Conservation (phyloP, 78 protist species). For the Corallochytrium limacisporum region DNA sequence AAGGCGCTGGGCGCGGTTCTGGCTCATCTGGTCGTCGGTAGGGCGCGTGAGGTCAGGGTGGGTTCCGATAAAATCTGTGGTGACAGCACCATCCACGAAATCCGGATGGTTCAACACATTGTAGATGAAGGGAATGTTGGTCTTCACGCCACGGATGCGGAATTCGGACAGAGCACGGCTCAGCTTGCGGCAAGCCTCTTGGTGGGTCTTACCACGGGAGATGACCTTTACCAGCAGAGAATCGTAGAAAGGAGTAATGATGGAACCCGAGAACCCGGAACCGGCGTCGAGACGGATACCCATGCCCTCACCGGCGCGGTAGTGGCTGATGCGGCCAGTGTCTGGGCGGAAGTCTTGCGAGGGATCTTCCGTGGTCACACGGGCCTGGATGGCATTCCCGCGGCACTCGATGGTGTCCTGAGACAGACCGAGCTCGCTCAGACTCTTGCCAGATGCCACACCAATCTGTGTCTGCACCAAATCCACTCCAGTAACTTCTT, state of each 20-base stretch:
- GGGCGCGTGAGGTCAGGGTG: conserved; percentile 30
- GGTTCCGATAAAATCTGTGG: conserved; percentile 51
- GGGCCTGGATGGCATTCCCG: conserved; percentile 64
- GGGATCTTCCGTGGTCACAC: conserved; percentile 85
- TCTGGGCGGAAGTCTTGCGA: conserved; percentile 62
- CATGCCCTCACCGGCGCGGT: conserved; percentile 29
- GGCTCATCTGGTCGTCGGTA: background rate
- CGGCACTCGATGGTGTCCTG: conserved; percentile 40
- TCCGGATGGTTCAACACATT: conserved; percentile 12
- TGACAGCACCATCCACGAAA: conserved; percentile 32
- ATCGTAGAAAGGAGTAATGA: conserved; percentile 70
- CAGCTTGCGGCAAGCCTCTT: conserved; percentile 10
- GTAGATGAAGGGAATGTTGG: conserved; percentile 48
- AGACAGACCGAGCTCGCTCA: conserved; percentile 4
- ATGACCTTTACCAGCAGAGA: conserved; percentile 84
- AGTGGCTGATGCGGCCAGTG: conserved; percentile 54
- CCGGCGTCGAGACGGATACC: conserved; percentile 54
- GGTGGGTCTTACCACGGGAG: conserved; percentile 29
- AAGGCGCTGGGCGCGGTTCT: conserved; percentile 31
- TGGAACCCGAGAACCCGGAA: conserved; percentile 72
- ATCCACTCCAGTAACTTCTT: conserved; percentile 66
- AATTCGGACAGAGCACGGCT: conserved; percentile 13
- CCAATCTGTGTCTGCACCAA: conserved; percentile 76
- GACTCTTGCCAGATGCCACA: background rate
- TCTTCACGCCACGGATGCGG: conserved; percentile 47